These are phyloP conservation scores for Monosporozyma siamensis DNA, from an alignment of 805 yeast genomes.

Conservation along the genomic window DNA sequence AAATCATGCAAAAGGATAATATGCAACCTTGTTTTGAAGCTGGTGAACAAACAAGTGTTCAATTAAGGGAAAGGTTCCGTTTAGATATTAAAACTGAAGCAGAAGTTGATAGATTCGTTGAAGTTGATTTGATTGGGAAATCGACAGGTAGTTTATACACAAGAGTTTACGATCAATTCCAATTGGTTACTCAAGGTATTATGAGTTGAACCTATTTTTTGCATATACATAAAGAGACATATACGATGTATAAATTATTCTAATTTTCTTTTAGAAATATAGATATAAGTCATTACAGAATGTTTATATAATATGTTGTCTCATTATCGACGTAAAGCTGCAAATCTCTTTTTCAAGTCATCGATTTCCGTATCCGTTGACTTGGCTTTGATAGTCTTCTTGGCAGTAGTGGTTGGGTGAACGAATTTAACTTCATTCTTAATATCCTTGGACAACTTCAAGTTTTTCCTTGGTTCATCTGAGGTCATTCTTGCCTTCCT, in stretches of 20 bases:
- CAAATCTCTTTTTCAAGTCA: conserved; percentile 55
- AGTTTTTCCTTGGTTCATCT: conserved; percentile 33
- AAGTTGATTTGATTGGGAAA: conserved; percentile 61
- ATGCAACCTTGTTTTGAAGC: conserved; percentile 83
- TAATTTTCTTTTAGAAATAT: too few relatives aligned
- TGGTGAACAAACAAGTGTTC: conserved; percentile 74
- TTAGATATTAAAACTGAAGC: conserved; percentile 53
- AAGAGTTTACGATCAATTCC: conserved; percentile 89
- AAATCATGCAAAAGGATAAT: conserved; percentile 88
- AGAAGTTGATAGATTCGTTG: conserved; percentile 65
- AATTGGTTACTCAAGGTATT: conserved; percentile 89
- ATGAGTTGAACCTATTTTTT: conserved; percentile 44
- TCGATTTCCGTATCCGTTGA: conserved; percentile 13
- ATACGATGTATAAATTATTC: not conserved
- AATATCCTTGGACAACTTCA: conserved; percentile 35
- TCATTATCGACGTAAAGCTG: conserved; percentile 49
- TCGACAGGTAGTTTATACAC: conserved; percentile 86
- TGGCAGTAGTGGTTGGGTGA: conserved; percentile 8
- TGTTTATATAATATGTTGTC: too few relatives aligned
- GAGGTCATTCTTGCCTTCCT: conserved; percentile 35
- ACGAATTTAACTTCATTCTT: conserved; percentile 29
- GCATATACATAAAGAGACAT: too few relatives aligned
- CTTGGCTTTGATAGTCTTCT: conserved; percentile 11
- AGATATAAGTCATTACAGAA: too few relatives aligned
- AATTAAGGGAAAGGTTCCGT: conserved; percentile 74